These are phyloP conservation scores for Tribonema minus DNA, from an alignment of 108 stramenopile genomes.

Conservation along the genomic window DNA sequence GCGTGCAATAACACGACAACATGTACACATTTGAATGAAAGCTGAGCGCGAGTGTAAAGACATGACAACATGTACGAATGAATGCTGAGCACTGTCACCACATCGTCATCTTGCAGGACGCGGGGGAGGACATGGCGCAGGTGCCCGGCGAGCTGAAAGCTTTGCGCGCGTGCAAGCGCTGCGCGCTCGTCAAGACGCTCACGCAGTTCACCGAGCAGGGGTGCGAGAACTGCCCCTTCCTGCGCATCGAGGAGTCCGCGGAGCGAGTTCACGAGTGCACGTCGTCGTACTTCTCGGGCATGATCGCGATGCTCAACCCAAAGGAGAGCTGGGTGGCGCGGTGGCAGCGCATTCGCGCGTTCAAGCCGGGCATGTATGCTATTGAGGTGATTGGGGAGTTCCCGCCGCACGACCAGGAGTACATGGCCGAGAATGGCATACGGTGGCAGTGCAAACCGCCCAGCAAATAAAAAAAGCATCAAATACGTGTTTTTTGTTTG, in stretches of 20 bases:
- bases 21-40: no score
- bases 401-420: constrained; percentile 27
- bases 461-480: no score
- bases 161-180: constrained; percentile 42
- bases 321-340: constrained; percentile 46
- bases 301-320: constrained; percentile 45
- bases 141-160: no score
- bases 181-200: constrained; percentile 34
- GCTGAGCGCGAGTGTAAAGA: no score
- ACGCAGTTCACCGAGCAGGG: constrained; percentile 40
- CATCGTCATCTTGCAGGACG: no score
- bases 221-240: constrained; percentile 52
- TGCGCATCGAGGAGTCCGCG: constrained; percentile 45
- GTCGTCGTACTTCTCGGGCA: no score
- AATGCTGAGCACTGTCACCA: no score
- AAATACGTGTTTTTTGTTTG: no score
- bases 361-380: constrained; percentile 48
- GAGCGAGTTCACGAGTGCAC: constrained; percentile 43
- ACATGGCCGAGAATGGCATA: constrained; percentile 40
- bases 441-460: constrained; percentile 33
- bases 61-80: no score
- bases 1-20: no score
- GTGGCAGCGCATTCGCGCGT: constrained; percentile 46
- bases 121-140: no score
- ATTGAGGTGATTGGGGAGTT: constrained; percentile 47